Evolutionary conservation across 192 early-diverging fungal species (phyloP).

Genomic region (Backusella morwellensis): DNA sequence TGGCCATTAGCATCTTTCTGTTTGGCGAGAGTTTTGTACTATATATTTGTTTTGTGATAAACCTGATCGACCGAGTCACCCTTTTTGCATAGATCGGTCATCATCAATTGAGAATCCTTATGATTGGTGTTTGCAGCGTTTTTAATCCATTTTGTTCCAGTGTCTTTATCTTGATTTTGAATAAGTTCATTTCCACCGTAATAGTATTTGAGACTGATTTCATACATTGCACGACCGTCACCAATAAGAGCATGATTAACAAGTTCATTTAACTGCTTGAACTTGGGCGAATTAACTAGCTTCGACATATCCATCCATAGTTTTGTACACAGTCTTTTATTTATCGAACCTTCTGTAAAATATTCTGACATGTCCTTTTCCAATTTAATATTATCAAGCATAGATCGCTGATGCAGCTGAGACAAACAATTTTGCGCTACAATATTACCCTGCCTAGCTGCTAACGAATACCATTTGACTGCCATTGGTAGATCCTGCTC

Average conservation of each 20-base stretch:
- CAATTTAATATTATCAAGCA: background rate
- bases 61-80: background rate
- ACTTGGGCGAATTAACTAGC: background rate
- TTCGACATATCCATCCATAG: background rate
- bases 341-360: background rate
- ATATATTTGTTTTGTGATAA: background rate
- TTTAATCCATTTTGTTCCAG: background rate
- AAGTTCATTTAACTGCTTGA: background rate
- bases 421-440: background rate
- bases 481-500: background rate
- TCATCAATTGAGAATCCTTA: background rate
- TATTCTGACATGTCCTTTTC: background rate
- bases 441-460: background rate
- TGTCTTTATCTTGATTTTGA: background rate
- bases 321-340: background rate
- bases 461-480: background rate
- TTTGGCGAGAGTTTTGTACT: background rate
- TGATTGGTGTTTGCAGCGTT: background rate
- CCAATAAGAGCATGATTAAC: background rate
- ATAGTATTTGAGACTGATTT: background rate
- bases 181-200: background rate
- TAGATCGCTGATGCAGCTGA: background rate
- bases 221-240: background rate
- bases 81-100: background rate
- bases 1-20: background rate